phyloP scores from a whole-genome alignment of 1,139 yeast species.

The Entelexis paramagnoliae region DNA sequence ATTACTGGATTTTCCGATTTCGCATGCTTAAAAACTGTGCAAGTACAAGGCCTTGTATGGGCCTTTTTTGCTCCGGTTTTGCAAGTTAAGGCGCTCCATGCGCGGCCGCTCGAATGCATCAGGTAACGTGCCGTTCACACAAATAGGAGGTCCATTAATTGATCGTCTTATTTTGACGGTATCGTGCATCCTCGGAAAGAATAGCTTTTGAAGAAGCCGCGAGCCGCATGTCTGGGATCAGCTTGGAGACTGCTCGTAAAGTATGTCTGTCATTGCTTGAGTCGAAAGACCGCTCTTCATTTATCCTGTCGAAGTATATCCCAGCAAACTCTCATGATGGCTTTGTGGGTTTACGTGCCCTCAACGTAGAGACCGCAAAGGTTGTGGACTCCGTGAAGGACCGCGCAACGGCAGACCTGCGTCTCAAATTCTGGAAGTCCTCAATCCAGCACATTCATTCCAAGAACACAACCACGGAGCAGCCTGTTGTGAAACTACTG shows the following conservation, averaged over 20 bases:
- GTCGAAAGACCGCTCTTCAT: constrained; percentile 50
- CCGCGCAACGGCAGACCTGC: constrained; percentile 31
- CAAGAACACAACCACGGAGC: constrained; percentile 31
- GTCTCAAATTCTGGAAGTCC: constrained; percentile 35
- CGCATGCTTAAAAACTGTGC: no score
- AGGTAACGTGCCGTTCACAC: no score
- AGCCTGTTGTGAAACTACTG: constrained; percentile 54
- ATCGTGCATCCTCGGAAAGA: background rate
- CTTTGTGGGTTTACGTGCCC: constrained; percentile 57
- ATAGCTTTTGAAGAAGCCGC: background rate
- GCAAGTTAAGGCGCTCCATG: no score
- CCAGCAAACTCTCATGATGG: constrained; percentile 53
- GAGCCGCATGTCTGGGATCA: background rate
- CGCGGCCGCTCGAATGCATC: no score
- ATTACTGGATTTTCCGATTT: no score
- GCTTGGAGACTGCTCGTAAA: constrained; percentile 9
- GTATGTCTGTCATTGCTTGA: constrained; percentile 16
- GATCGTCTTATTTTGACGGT: no score
- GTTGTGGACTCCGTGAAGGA: constrained; percentile 42
- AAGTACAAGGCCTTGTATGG: no score
- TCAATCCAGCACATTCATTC: constrained; percentile 28
- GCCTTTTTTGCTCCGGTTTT: no score
- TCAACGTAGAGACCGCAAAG: constrained; percentile 57
- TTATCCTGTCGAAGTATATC: constrained; percentile 55
- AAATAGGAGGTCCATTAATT: no score